phyloP scores from a whole-genome alignment of 225 moss, liverwort and hornwort species.

The Asterella californica region DNA sequence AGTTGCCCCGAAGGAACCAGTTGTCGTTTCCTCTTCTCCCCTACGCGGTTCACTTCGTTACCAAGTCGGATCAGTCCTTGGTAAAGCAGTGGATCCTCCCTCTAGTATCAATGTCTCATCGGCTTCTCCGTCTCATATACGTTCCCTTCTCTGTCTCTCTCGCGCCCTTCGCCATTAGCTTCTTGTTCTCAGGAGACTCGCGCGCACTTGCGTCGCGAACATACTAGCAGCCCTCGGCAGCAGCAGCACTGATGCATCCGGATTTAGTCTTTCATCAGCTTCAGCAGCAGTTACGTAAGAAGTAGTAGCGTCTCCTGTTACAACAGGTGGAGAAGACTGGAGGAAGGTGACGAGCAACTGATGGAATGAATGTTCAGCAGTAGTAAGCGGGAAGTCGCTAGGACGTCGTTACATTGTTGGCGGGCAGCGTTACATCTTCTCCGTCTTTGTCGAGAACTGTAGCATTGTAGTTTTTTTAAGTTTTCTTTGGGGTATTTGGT shows the following conservation, averaged over 20 bases:
- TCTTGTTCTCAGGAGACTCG: background rate
- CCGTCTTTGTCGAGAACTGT: background rate
- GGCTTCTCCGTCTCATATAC: background rate
- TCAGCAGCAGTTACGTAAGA: background rate
- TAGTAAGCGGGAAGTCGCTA: background rate
- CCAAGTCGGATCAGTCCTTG: background rate
- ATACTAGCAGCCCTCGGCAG: no score
- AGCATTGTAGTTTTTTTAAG: background rate
- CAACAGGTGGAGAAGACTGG: background rate
- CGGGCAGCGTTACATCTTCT: background rate
- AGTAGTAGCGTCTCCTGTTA: background rate
- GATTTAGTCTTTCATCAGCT: background rate
- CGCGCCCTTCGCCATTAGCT: background rate
- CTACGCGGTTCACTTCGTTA: background rate
- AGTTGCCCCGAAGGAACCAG: background rate
- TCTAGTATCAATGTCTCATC: background rate
- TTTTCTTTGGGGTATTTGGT: background rate
- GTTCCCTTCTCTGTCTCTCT: background rate
- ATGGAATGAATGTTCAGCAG: background rate
- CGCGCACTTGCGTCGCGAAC: background rate
- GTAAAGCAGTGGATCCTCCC: background rate
- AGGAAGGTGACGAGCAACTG: background rate
- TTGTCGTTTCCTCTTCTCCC: background rate
- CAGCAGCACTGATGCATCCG: no score
- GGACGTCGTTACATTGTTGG: background rate